These are phyloP conservation scores for Entonaema liquescens DNA, from an alignment of 495 filamentous ascomycete genomes.

Conservation along the genomic window DNA sequence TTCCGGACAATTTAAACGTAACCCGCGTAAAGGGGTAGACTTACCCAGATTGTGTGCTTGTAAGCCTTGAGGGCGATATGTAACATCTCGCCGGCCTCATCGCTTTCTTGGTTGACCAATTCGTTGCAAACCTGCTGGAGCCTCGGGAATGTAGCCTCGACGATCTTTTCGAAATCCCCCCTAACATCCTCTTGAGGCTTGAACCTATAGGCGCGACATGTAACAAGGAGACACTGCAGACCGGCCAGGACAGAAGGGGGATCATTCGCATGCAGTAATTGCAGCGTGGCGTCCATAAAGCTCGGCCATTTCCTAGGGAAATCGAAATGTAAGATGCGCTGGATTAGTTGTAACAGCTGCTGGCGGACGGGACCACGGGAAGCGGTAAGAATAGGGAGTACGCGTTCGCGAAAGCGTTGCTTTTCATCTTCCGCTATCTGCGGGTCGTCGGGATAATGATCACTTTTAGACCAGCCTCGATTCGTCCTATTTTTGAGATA, in stretches of 20 bases:
- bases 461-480: constrained; percentile 83
- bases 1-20: constrained; percentile 6
- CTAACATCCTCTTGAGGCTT: constrained; percentile 81
- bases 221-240: constrained; percentile 89
- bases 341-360: constrained; percentile 90
- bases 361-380: constrained; percentile 81
- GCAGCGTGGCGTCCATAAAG: constrained; percentile 89
- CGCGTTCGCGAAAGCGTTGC: constrained; percentile 80
- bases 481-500: constrained; percentile 97
- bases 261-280: constrained; percentile 84
- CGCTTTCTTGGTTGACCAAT: constrained; percentile 85
- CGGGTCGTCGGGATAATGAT: constrained; percentile 71
- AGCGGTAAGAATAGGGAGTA: constrained; percentile 86
- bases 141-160: constrained; percentile 90
- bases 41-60: constrained; percentile 96
- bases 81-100: constrained; percentile 96
- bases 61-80: constrained; percentile 93
- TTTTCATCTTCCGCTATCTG: constrained; percentile 89
- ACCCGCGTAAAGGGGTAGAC: constrained; percentile 47
- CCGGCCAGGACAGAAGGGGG: constrained; percentile 88
- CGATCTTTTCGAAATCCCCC: constrained; percentile 91
- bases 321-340: constrained; percentile 94
- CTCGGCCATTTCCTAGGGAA: constrained; percentile 93
- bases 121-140: constrained; percentile 85
- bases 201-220: constrained; percentile 93